Evolutionary conservation across 106 monocot species (phyloP).

Genomic region (Dioscorea alata): DNA sequence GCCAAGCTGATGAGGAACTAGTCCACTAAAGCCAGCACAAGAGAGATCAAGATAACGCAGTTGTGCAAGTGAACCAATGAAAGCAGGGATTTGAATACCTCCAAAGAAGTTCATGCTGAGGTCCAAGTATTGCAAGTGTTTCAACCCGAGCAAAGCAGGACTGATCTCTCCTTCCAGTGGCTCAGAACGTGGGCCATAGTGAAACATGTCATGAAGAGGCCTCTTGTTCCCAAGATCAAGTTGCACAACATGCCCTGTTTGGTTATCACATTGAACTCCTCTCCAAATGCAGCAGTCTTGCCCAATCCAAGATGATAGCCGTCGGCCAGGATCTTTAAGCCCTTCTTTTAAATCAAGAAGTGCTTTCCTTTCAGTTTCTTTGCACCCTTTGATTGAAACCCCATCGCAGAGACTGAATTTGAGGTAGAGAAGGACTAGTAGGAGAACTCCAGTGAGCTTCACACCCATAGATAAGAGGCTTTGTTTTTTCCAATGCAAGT

Average conservation of each 20-base stretch:
- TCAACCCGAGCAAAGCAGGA: slow-evolving; percentile 11
- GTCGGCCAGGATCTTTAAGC: slow-evolving; percentile 6
- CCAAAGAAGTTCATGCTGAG: slow-evolving; percentile 17
- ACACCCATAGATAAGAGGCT: no score
- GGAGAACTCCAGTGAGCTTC: no score
- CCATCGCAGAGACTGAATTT: neutral
- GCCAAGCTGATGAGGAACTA: slow-evolving; percentile 20
- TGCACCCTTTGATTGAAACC: neutral
- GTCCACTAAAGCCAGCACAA: neutral
- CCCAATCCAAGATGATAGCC: slow-evolving; percentile 18
- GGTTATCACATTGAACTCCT: slow-evolving; percentile 22
- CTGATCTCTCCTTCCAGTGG: slow-evolving; percentile 9
- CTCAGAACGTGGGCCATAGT: no score
- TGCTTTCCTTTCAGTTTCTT: slow-evolving; percentile 8
- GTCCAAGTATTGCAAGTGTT: slow-evolving; percentile 21
- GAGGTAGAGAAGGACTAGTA: no score
- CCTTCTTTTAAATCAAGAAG: slow-evolving; percentile 21
- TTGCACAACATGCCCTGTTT: slow-evolving; percentile 7
- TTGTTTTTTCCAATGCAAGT: no score
- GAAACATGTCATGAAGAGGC: no score
- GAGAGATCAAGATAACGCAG: slow-evolving; percentile 36
- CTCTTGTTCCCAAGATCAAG: no score
- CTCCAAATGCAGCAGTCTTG: slow-evolving; percentile 24
- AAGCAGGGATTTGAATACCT: slow-evolving; percentile 5
- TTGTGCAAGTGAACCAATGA: slow-evolving; percentile 16